These are phyloP conservation scores for Drechslerella dactyloides DNA, from an alignment of 2,329 filamentous ascomycete genomes.

Conservation along the genomic window DNA sequence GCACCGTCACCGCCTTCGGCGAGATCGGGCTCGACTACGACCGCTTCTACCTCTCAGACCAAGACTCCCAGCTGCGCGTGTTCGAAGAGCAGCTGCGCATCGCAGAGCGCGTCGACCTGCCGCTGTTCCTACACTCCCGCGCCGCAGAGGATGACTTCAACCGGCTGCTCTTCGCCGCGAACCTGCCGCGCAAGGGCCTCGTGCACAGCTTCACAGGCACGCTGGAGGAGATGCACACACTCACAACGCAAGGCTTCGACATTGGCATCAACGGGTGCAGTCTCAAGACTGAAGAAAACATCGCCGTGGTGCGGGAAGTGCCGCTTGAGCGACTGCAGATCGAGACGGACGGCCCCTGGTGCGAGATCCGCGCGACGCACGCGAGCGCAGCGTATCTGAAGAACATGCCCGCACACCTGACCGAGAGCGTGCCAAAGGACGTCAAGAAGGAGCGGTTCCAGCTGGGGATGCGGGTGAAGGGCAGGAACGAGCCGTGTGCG, in stretches of 20 bases:
- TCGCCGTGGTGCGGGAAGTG: slow-evolving; percentile 80
- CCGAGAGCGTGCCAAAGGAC: slow-evolving; percentile 72
- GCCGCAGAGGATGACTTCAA: slow-evolving; percentile 88
- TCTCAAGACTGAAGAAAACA: slow-evolving; percentile 91
- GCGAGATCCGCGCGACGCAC: slow-evolving; percentile 88
- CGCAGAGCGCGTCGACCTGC: slow-evolving; percentile 76
- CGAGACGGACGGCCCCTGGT: slow-evolving; percentile 98
- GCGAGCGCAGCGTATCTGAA: slow-evolving; percentile 72
- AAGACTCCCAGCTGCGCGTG: slow-evolving; percentile 79
- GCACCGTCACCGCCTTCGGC: slow-evolving; percentile 79
- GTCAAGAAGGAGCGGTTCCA: slow-evolving; percentile 97
- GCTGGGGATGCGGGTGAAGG: slow-evolving; percentile 87
- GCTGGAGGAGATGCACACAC: slow-evolving; percentile 77
- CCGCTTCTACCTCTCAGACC: slow-evolving; percentile 79
- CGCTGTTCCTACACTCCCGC: slow-evolving; percentile 89
- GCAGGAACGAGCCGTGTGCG: slow-evolving; percentile 87
- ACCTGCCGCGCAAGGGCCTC: slow-evolving; percentile 69
- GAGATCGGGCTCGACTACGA: slow-evolving; percentile 98
- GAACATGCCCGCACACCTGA: slow-evolving; percentile 70
- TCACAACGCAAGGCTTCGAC: slow-evolving; percentile 79
- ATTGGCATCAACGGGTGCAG: slow-evolving; percentile 97
- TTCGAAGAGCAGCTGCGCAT: slow-evolving; percentile 84
- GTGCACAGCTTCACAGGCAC: slow-evolving; percentile 97
- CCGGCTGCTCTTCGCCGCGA: slow-evolving; percentile 63
- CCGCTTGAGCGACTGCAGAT: slow-evolving; percentile 83